Conservation (phyloP, 1,284 basidiomycete genomes). For the Fomitopsis betulina region DNA sequence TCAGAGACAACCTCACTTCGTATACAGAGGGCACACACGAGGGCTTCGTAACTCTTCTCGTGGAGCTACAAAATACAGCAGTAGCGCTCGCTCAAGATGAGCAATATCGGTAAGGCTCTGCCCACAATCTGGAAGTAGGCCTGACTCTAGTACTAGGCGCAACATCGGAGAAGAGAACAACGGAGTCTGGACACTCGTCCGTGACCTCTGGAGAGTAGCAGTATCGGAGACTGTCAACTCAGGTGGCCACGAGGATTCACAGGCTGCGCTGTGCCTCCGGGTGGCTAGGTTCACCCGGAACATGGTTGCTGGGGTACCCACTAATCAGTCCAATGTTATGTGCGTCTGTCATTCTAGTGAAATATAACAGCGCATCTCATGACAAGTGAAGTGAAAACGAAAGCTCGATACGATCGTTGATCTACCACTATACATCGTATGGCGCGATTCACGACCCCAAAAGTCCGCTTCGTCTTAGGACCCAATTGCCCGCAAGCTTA, state of each 20-base stretch:
- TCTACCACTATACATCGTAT: slow-evolving; percentile 70
- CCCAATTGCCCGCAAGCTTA: not conserved
- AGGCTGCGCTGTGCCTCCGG: slow-evolving; percentile 36
- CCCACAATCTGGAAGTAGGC: not conserved
- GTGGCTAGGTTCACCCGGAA: slow-evolving; percentile 74
- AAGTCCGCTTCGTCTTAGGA: slow-evolving; percentile 34
- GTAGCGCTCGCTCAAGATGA: slow-evolving; percentile 42
- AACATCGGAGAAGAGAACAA: slow-evolving; percentile 39
- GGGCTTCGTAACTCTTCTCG: slow-evolving; percentile 18
- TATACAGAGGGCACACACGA: not conserved
- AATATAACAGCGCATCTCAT: not conserved
- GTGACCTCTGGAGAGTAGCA: slow-evolving; percentile 49
- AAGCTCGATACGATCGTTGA: slow-evolving; percentile 48
- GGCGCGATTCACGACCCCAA: slow-evolving; percentile 48
- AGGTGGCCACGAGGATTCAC: slow-evolving; percentile 19
- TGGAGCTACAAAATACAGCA: slow-evolving; percentile 40
- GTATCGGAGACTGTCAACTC: slow-evolving; percentile 38
- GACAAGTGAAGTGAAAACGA: slow-evolving; percentile 51
- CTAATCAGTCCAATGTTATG: slow-evolving; percentile 65
- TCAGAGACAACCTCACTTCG: not conserved
- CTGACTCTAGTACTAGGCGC: slow-evolving; percentile 27
- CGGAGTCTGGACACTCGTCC: slow-evolving; percentile 50
- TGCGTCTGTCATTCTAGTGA: slow-evolving; percentile 21
- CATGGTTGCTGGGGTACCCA: slow-evolving; percentile 59
- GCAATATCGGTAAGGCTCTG: slow-evolving; percentile 35